These are phyloP conservation scores for Leccinum variicolor DNA, from an alignment of 768 basidiomycete species.

Conservation along the genomic window DNA sequence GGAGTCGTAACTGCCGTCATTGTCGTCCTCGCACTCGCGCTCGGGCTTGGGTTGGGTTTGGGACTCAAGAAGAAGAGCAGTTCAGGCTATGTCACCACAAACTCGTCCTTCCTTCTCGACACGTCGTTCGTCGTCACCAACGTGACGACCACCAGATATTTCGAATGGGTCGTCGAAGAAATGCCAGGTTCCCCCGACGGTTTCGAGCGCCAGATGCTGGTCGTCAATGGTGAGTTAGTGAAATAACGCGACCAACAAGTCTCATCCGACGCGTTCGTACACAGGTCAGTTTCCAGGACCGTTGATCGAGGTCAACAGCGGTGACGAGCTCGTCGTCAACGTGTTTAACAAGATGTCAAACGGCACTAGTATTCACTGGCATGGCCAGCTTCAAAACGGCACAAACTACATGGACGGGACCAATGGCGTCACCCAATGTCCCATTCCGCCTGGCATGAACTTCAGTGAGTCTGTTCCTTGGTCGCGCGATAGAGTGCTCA, in stretches of 20 bases:
- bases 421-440: slow-evolving; percentile 46
- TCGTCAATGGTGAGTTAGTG: slow-evolving; percentile 40
- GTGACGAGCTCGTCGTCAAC: slow-evolving; percentile 33
- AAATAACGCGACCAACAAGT: background rate
- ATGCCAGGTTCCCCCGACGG: slow-evolving; percentile 41
- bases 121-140: slow-evolving; percentile 23
- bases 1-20: slow-evolving; percentile 11
- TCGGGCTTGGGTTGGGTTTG: slow-evolving; percentile 29
- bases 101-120: slow-evolving; percentile 30
- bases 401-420: slow-evolving; percentile 51
- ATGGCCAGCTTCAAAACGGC: slow-evolving; percentile 39
- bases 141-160: slow-evolving; percentile 39
- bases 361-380: slow-evolving; percentile 34
- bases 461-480: slow-evolving; percentile 25
- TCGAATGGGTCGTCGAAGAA: slow-evolving; percentile 40
- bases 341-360: slow-evolving; percentile 32
- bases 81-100: slow-evolving; percentile 17
- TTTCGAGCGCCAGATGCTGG: slow-evolving; percentile 39
- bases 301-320: slow-evolving; percentile 33
- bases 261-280: slow-evolving; percentile 1
- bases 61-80: slow-evolving; percentile 21
- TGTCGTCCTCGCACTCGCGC: slow-evolving; percentile 20
- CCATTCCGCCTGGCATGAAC: slow-evolving; percentile 48
- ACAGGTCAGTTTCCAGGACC: slow-evolving; percentile 36
- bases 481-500: background rate